A percentile compares a stretch with the other conserved stretches of the same genome.
Evolutionary conservation across 2,329 filamentous ascomycete species (phyloP).

Genomic region (Trichoderma atrobrunneum): DNA sequence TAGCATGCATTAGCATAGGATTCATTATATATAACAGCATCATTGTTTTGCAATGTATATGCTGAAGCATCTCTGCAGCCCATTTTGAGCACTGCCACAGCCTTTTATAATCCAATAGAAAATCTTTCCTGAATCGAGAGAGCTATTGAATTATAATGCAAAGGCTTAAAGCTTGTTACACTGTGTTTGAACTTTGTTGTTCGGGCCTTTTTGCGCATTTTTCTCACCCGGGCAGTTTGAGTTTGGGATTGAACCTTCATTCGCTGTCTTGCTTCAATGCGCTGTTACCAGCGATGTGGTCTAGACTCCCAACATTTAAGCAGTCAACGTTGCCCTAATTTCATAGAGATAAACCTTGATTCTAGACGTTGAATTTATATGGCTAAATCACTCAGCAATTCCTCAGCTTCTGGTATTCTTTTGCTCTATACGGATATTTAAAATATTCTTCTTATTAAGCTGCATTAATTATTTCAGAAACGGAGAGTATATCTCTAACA

Average conservation of each 20-base stretch:
- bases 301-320: not conserved
- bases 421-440: too few relatives aligned
- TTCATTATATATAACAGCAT: too few relatives aligned
- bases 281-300: not conserved
- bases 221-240: not conserved
- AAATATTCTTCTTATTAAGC: too few relatives aligned
- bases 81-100: not conserved
- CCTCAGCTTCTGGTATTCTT: too few relatives aligned
- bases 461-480: too few relatives aligned
- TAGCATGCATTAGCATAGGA: too few relatives aligned
- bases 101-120: not conserved
- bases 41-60: not conserved
- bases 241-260: not conserved
- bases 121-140: not conserved
- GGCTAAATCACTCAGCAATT: not conserved
- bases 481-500: too few relatives aligned
- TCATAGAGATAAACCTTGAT: not conserved
- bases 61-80: not conserved
- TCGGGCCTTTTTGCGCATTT: not conserved
- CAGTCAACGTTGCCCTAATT: too few relatives aligned
- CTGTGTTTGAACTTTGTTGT: not conserved
- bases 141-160: not conserved
- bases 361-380: not conserved
- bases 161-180: not conserved
- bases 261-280: not conserved